Evolutionary conservation across 140 eudicot species (phyloP), one percentile per base, ranked within the genome.

Genomic region (Senecio squalidus): DNA sequence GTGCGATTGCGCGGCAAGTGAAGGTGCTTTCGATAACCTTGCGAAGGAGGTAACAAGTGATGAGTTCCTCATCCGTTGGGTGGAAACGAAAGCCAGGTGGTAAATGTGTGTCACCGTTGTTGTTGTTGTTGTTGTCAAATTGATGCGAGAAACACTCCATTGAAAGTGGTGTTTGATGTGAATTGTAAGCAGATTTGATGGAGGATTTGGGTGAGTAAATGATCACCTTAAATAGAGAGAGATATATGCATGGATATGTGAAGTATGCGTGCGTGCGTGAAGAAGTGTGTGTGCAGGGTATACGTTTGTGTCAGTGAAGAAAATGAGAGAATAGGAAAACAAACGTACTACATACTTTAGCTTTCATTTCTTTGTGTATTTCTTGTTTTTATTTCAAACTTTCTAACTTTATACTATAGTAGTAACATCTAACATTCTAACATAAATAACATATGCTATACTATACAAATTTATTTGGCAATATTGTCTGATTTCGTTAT

Each of bases 261-360:
- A 40, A 74, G 51, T 70, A 81, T 84, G 96, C 92, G 96, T 88
- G 96, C 96, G 96, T 84, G 96, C 75, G 83, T 74, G 82, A 81
- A 82, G 81, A 78, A 71, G 48, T 71, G 80, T 76, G 48, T 71
- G 80, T 76, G 92, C 85, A 82, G 79, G 72, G 77, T 82, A 86
- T 73, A 67, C 78, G 74, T 28, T n/a, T n/a, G n/a, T 86, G 95
- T 84, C 96, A 88, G 94, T 76, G 78, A 60, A 72, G 76, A 76
- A 81, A 84, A 78, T 45, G 54, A 73, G 48, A 46, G 48, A 46
- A 7, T 13, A 14, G 2, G 24, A 15, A 31, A 31, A 14, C n/a
- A 43, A 15, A 43, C 9, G 3, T 52, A 87, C 74, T 76, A 70
- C 82, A 80, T 72, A 77, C 49, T 62, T 78, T 67, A 62, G 66